A percentile compares a stretch with the other conserved stretches of the same genome.
These are phyloP conservation scores for Hygrocybe coccinea DNA, from an alignment of 768 basidiomycete genomes.

Conservation along the genomic window DNA sequence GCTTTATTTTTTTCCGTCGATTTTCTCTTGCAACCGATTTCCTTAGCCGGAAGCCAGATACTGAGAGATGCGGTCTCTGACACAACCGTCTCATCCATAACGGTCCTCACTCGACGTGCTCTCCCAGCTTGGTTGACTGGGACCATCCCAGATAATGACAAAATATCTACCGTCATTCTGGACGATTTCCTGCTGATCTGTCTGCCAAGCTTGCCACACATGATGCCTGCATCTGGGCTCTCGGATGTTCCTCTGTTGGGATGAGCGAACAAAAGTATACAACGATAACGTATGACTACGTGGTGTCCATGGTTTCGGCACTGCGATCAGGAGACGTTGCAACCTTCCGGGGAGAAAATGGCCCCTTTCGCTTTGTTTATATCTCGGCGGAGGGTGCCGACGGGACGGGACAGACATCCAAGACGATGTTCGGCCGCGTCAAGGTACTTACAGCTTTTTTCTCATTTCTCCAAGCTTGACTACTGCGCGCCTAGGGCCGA, in stretches of 20 bases:
- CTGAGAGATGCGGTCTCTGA: background rate
- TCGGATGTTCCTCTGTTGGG: background rate
- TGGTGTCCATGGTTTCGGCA: background rate
- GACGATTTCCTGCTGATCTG: background rate
- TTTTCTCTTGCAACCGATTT: no score
- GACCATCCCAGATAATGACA: background rate
- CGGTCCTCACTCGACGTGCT: background rate
- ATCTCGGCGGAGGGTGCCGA: background rate
- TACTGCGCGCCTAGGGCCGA: no score
- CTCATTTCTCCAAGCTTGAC: no score
- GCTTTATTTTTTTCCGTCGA: no score
- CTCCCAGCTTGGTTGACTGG: background rate
- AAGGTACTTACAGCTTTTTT: no score
- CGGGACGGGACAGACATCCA: no score
- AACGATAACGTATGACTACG: background rate
- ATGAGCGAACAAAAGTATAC: background rate
- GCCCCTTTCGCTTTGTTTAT: background rate
- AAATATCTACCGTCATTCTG: background rate
- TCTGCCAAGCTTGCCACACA: background rate
- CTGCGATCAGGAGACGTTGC: background rate
- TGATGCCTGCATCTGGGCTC: background rate
- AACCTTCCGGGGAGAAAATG: background rate
- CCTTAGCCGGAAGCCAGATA: no score
- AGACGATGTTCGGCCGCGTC: no score
- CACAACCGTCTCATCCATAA: background rate